A percentile compares a stretch with the other conserved stretches of the same genome.
phyloP scores from a whole-genome alignment of 2,329 filamentous ascomycete genomes.

The Hypocrella siamensis region DNA sequence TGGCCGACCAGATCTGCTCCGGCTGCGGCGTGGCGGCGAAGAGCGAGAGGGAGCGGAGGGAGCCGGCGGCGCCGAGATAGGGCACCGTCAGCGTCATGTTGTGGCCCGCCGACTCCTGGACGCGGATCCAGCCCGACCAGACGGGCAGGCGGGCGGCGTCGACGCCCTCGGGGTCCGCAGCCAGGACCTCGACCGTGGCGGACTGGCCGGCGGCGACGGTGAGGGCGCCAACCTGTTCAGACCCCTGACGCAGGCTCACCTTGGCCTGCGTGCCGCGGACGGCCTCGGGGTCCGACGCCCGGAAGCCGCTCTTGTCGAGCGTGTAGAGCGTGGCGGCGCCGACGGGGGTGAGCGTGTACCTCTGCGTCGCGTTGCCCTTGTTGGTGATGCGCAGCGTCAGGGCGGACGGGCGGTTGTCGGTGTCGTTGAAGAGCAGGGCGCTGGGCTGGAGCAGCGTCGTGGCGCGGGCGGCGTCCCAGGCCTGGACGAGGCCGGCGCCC shows the following conservation, averaged over 20 bases:
- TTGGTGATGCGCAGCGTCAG: neutral
- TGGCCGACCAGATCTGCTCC: neutral
- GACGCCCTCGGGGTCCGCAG: neutral
- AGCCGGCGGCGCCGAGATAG: constrained; percentile 4
- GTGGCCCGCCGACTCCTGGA: constrained; percentile 3
- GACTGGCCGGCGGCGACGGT: constrained; percentile 1
- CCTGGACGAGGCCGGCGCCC: constrained; percentile 4
- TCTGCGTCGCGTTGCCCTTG: neutral
- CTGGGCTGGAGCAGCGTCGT: constrained; percentile 3
- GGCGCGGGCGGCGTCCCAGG: constrained; percentile 3
- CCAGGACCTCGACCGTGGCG: constrained; percentile 1
- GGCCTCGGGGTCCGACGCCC: too few relatives aligned
- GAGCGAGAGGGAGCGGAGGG: neutral
- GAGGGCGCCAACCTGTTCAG: too few relatives aligned
- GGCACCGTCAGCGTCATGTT: constrained; percentile 3
- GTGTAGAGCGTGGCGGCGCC: neutral
- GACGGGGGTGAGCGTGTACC: constrained; percentile 1
- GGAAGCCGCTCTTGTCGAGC: neutral
- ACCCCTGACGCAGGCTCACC: too few relatives aligned
- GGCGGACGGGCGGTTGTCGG: constrained; percentile 1
- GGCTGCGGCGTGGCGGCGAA: neutral
- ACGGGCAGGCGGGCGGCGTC: constrained; percentile 2
- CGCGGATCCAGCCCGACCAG: constrained; percentile 4
- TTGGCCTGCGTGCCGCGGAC: too few relatives aligned
- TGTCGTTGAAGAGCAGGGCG: constrained; percentile 4